phyloP scores from a whole-genome alignment of 2,329 filamentous ascomycete genomes.

The Talaromyces sp. region DNA sequence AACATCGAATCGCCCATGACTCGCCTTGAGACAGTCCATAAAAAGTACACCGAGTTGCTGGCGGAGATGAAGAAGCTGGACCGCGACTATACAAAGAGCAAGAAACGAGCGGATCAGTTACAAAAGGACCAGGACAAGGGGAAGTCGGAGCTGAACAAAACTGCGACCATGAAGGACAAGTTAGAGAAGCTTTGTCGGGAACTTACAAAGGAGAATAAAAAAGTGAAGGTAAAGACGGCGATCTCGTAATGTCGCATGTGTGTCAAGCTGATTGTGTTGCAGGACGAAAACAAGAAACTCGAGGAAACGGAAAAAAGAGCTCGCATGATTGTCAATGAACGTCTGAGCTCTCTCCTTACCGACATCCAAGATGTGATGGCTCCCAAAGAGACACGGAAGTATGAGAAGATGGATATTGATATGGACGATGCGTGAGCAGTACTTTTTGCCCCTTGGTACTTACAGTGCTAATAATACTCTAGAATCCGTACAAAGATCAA shows the following conservation, averaged over 20 bases:
- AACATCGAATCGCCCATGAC: constrained; percentile 89
- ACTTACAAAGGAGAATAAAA: constrained; percentile 95
- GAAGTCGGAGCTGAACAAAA: constrained; percentile 84
- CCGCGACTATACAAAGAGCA: constrained; percentile 90
- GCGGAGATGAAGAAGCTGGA: constrained; percentile 95
- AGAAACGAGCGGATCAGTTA: constrained; percentile 87
- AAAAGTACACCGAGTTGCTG: constrained; percentile 85
- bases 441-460: background rate
- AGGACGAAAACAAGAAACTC: constrained; percentile 91
- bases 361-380: constrained; percentile 87
- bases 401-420: constrained; percentile 77
- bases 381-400: constrained; percentile 78
- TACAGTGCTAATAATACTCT: constrained; percentile 20
- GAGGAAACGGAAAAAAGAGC: constrained; percentile 82
- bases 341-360: constrained; percentile 73
- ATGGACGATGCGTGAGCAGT: constrained; percentile 76
- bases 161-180: constrained; percentile 88
- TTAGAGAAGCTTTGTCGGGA: constrained; percentile 94
- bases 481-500: constrained; percentile 72
- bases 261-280: constrained; percentile 20
- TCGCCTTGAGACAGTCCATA: constrained; percentile 85
- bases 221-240: constrained; percentile 70
- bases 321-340: constrained; percentile 77
- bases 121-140: constrained; percentile 96
- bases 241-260: background rate